Conservation (phyloP, 2,329 filamentous ascomycete genomes). For the Fusarium sp. region DNA sequence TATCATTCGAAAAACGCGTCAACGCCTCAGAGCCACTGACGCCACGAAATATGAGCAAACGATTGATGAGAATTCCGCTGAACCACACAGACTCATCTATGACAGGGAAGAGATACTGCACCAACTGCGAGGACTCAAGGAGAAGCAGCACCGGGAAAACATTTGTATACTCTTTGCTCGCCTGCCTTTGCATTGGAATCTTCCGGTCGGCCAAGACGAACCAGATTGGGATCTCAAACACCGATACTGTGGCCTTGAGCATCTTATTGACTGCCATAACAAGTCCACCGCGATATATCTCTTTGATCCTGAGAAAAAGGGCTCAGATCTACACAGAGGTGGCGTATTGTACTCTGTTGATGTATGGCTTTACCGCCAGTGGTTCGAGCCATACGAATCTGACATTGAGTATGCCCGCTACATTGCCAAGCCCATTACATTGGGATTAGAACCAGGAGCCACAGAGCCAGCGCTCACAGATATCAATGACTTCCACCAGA, state of each 20-base stretch:
- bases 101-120: slow-evolving; percentile 3
- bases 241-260: background rate
- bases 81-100: background rate
- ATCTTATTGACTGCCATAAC: background rate
- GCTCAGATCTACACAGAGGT: background rate
- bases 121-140: background rate
- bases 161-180: background rate
- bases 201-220: background rate
- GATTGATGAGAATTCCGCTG: background rate
- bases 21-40: background rate
- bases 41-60: too few relatives aligned
- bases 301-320: background rate
- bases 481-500: background rate
- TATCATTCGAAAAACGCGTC: background rate
- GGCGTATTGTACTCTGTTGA: slow-evolving; percentile 2
- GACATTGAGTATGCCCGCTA: slow-evolving; percentile 1
- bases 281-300: slow-evolving; percentile 10
- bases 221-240: background rate
- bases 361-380: slow-evolving; percentile 18
- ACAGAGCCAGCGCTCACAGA: background rate
- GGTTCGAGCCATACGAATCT: slow-evolving; percentile 8
- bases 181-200: background rate
- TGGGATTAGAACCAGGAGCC: too few relatives aligned
- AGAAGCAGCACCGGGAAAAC: background rate
- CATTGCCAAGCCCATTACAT: background rate